Evolutionary conservation across 192 early-diverging fungal genomes (phyloP).

Genomic region (Backusella australiensis): DNA sequence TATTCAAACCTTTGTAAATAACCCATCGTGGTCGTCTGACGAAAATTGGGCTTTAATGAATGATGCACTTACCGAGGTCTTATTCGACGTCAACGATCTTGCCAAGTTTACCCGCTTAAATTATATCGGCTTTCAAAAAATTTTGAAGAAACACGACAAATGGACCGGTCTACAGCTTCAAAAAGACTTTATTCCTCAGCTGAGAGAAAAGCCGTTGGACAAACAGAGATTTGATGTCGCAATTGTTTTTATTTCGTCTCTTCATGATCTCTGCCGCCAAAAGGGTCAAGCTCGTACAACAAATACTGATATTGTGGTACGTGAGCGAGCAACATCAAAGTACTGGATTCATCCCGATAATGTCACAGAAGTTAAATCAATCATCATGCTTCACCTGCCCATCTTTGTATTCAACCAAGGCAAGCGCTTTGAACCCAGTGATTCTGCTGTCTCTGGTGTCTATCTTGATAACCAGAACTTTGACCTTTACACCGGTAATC

Average conservation of each 20-base stretch:
- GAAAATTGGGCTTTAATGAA: constrained; percentile 53
- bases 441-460: constrained; percentile 35
- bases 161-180: constrained; percentile 74
- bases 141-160: constrained; percentile 99
- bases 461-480: constrained; percentile 34
- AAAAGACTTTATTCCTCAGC: constrained; percentile 69
- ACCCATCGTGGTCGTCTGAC: constrained; percentile 50
- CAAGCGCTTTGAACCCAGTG: constrained; percentile 43
- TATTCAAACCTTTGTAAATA: constrained; percentile 47
- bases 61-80: constrained; percentile 64
- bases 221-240: constrained; percentile 88
- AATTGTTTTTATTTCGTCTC: constrained; percentile 80
- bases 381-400: constrained; percentile 38
- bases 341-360: constrained; percentile 43
- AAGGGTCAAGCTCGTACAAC: constrained; percentile 32
- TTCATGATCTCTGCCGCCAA: constrained; percentile 69
- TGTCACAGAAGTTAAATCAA: constrained; percentile 39
- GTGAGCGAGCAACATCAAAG: constrained; percentile 76
- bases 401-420: constrained; percentile 44
- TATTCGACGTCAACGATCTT: constrained; percentile 76
- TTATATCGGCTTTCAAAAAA: constrained; percentile 85
- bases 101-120: constrained; percentile 81
- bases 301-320: constrained; percentile 32
- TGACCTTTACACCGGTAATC: constrained; percentile 31
- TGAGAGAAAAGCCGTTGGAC: constrained; percentile 79